Evolutionary conservation across 2,329 filamentous ascomycete genomes (phyloP).

Genomic region (Tolypocladium ovalisporum): DNA sequence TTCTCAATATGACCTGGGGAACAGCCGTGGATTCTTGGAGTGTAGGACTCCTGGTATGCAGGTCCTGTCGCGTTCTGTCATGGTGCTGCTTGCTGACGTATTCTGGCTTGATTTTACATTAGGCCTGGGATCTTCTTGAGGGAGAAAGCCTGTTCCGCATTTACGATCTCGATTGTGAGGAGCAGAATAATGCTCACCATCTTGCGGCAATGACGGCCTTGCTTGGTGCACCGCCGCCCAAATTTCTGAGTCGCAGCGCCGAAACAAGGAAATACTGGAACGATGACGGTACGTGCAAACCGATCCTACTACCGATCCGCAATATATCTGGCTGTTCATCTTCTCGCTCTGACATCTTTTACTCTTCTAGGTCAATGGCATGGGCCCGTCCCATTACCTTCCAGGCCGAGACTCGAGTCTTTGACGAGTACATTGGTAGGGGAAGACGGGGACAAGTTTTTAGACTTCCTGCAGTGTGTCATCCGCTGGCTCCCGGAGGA

Average conservation of each 20-base stretch:
- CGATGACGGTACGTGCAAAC: slow-evolving; percentile 10
- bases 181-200: slow-evolving; percentile 15
- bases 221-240: slow-evolving; percentile 14
- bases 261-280: slow-evolving; percentile 15
- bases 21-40: slow-evolving; percentile 24
- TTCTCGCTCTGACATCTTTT: neutral
- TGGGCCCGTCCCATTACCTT: slow-evolving; percentile 12
- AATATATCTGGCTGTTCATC: neutral
- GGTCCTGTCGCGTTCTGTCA: neutral
- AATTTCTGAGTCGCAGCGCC: slow-evolving; percentile 11
- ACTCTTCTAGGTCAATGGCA: slow-evolving; percentile 12
- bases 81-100: neutral
- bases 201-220: slow-evolving; percentile 16
- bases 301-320: no score
- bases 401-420: slow-evolving; percentile 6
- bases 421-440: slow-evolving; percentile 5
- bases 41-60: slow-evolving; percentile 19
- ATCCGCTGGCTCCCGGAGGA: slow-evolving; percentile 15
- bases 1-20: slow-evolving; percentile 23
- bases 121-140: slow-evolving; percentile 16
- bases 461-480: slow-evolving; percentile 10
- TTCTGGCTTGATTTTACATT: neutral
- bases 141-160: slow-evolving; percentile 10
- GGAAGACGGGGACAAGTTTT: slow-evolving; percentile 9
- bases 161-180: slow-evolving; percentile 10